Evolutionary conservation across 768 basidiomycete genomes (phyloP), one percentile per base, ranked within the genome.

Genomic region (Trametes villosa): DNA sequence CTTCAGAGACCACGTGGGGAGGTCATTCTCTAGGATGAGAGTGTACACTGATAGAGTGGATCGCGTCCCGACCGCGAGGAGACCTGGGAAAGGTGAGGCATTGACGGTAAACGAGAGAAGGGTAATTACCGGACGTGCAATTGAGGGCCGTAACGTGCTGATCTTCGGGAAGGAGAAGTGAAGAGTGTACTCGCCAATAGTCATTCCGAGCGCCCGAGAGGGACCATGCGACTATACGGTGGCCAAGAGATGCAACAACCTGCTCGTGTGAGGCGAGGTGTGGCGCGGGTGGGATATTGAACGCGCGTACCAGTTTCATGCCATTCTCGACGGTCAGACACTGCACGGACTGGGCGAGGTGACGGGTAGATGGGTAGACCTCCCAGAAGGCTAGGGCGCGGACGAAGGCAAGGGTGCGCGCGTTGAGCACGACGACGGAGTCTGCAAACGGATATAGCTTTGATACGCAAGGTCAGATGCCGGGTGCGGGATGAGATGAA

Each of bases 1-100:
- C 75, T 92, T 92, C 70, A 79, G 79, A 15, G 86, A 87, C 92
- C 92, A 94, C 0, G 86, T 90, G 17, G 87, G 89, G 18, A 94
- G 81, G 71, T 92, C 90, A 67, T 92, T 88, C 65, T 93, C 90
- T 30, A 91, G 79, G 56, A 88, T 85, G 29, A 93, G 76, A 2
- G 90, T 90, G 67, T 91, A 91, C 0, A 93, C 84, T 1, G 89
- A 87, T 15, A 94, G 76, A 38, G 82, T 81, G 42, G 72, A 74
- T 33, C 78, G 70, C 44, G 79, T 87, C 15, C 89, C 91, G 34
- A 93, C 83, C 22, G 87, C 88, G 62, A 94, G 83, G 31, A 92
- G 76, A 55, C 92, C 92, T 93, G 68, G n/a, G 40, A 31, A 42
- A 42, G 24, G 57, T 80, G 66, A 78, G 76, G 64, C 57, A 20